A percentile compares a stretch with the other conserved stretches of the same genome.
These are phyloP conservation scores for Tricholoma saponaceum DNA, from an alignment of 768 basidiomycete genomes.

Conservation along the genomic window DNA sequence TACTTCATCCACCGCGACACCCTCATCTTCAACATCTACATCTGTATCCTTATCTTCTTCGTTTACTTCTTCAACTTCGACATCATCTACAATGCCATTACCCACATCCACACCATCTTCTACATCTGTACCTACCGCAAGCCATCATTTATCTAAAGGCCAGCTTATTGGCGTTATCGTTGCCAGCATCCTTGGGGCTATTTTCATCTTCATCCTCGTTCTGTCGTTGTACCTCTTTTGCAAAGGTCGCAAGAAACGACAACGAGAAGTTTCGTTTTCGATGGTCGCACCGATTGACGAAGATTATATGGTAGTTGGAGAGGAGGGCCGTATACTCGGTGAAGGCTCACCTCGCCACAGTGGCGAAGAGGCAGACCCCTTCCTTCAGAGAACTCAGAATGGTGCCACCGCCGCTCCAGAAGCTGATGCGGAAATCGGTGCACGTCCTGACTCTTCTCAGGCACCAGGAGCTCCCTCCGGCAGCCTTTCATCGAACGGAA, in stretches of 20 bases:
- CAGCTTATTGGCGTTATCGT: conserved; percentile 56
- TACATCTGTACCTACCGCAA: conserved; percentile 21
- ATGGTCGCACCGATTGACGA: conserved; percentile 27
- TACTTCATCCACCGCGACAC: conserved; percentile 26
- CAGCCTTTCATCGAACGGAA: conserved; percentile 35
- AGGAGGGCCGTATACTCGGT: conserved; percentile 40
- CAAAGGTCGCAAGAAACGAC: conserved; percentile 42
- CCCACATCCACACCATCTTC: conserved; percentile 26
- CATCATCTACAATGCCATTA: conserved; percentile 11
- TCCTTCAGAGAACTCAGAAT: conserved; percentile 39
- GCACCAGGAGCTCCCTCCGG: conserved; percentile 36
- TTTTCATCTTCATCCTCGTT: conserved; percentile 51
- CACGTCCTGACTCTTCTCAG: conserved; percentile 27
- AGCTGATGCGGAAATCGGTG: conserved; percentile 17
- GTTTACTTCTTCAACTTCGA: conserved; percentile 22
- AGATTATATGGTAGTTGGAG: conserved; percentile 35
- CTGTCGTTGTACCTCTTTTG: conserved; percentile 44
- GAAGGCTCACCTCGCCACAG: conserved; percentile 67
- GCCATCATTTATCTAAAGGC: conserved; percentile 26
- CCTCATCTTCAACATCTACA: conserved; percentile 23
- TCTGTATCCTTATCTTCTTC: conserved; percentile 23
- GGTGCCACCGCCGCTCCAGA: conserved; percentile 2
- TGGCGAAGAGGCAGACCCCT: conserved; percentile 67
- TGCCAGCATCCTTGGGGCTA: conserved; percentile 54
- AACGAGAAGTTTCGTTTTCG: conserved; percentile 22